These are phyloP conservation scores for Emericellopsis atlantica DNA, from an alignment of 2,329 filamentous ascomycete species.

Conservation along the genomic window DNA sequence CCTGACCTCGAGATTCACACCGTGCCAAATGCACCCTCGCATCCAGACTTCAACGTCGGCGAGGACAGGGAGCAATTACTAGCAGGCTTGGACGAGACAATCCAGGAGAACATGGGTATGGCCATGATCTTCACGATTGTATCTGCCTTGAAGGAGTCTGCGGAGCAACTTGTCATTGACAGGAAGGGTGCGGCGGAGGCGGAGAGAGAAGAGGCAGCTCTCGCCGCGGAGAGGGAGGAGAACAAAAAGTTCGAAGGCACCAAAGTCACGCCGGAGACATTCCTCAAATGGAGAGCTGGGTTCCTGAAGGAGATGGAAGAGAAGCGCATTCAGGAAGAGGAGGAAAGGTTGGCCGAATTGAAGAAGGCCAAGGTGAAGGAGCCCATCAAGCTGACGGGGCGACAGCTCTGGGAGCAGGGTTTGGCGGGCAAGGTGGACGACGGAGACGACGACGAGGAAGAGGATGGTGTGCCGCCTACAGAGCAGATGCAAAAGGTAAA, in stretches of 20 bases:
- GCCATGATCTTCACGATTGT: slow-evolving; percentile 94
- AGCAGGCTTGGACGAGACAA: slow-evolving; percentile 55
- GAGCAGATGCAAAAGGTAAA: slow-evolving; percentile 61
- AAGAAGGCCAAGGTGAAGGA: slow-evolving; percentile 69
- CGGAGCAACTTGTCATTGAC: slow-evolving; percentile 71
- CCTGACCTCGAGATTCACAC: slow-evolving; percentile 71
- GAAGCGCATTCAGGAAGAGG: slow-evolving; percentile 51
- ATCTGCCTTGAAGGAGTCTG: slow-evolving; percentile 74
- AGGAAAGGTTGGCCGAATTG: slow-evolving; percentile 71
- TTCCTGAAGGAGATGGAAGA: slow-evolving; percentile 78
- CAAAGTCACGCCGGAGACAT: slow-evolving; percentile 75
- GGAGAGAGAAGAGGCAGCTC: slow-evolving; percentile 38
- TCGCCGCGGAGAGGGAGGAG: slow-evolving; percentile 70
- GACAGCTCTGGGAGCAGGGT: slow-evolving; percentile 67
- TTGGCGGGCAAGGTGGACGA: slow-evolving; percentile 55
- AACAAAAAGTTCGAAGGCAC: slow-evolving; percentile 95
- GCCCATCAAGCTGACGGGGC: slow-evolving; percentile 58
- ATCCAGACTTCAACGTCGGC: slow-evolving; percentile 66
- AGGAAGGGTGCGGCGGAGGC: slow-evolving; percentile 54
- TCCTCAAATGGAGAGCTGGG: slow-evolving; percentile 66
- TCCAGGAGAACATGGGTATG: slow-evolving; percentile 92
- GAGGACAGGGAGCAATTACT: slow-evolving; percentile 70
- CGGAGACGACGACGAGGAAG: slow-evolving; percentile 53
- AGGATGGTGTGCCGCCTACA: slow-evolving; percentile 40
- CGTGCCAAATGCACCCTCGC: slow-evolving; percentile 54